Base-by-base conservation (phyloP, 768 basidiomycete species). In the Mrakia hoshinonis region DNA sequence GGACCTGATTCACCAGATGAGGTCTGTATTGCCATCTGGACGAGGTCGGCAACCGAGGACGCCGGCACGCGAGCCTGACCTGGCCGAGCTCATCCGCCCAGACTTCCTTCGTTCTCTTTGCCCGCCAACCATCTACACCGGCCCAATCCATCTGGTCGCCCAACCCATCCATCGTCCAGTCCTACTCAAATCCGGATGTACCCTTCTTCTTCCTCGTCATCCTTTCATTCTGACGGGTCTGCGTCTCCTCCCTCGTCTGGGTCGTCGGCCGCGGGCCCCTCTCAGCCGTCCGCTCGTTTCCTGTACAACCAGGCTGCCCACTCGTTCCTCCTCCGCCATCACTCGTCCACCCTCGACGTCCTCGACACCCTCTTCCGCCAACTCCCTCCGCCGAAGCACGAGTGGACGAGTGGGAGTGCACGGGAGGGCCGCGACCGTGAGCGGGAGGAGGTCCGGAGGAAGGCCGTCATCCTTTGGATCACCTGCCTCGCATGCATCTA, bases 301-400 rank as follows among this genome's bases (percentile, higher is more conserved):
- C 81, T 86, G 20, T 85, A 87, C 61, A 78, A 83, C 7, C 85
- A 0, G 0, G 86, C 85, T 65, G 86, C 96, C 77, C 87, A 87
- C 73, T 13, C 39, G 12, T 68, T 95, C 96, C 77, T 94, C 96
- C 77, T 88, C 88, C 9, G 47, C 5, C 39, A 91, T 92, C 1
- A 97, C 96, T 79, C 96, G 96, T 77, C 91, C 92, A 0, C 90
- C 91, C 6, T 98, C 93, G 81, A 92, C 92, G 67, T 86, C 89
- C 49, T 84, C 97, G n/a, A 94, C 92, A 0, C 90, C 93, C 1
- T 87, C 55, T 2, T 89, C 90, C 74, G 80, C 79, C 1, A 79
- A 78, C 0, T 82, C 82, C 48, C 79, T 77, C 0, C 90, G 91
- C 78, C 87, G 86, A 61, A 61, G 6, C 58, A 61, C 2, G 58